Evolutionary conservation across 371 early-diverging fungal genomes (phyloP).

Genomic region (Lichtheimia ramosa): DNA sequence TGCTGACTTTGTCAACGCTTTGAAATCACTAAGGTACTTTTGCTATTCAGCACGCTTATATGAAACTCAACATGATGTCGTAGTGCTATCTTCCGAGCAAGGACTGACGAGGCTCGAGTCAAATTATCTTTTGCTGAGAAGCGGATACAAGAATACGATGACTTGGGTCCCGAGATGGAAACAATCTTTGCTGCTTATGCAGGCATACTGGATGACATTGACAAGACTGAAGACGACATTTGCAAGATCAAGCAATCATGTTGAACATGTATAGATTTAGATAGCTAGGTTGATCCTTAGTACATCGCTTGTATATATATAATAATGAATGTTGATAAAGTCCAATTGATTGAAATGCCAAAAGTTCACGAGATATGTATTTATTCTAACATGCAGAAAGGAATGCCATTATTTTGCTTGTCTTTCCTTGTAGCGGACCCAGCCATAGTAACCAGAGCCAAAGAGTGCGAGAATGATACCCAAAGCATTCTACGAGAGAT

Average conservation of each 20-base stretch:
- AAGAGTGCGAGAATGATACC: slow-evolving; percentile 69
- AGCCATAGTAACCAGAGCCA: slow-evolving; percentile 70
- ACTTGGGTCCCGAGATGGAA: slow-evolving; percentile 19
- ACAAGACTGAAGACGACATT: slow-evolving; percentile 18
- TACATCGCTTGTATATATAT: too few species aligned
- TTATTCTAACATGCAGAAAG: too few species aligned
- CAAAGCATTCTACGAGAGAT: slow-evolving; percentile 53
- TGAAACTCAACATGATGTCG: background rate
- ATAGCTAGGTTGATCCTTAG: too few species aligned
- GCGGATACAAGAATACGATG: slow-evolving; percentile 8
- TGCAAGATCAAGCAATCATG: background rate
- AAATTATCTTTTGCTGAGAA: slow-evolving; percentile 12
- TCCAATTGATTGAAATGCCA: too few species aligned
- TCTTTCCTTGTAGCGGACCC: slow-evolving; percentile 70
- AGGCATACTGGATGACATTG: slow-evolving; percentile 13
- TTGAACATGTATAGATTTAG: background rate
- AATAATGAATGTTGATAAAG: too few species aligned
- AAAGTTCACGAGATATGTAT: too few species aligned
- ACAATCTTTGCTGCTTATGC: slow-evolving; percentile 15
- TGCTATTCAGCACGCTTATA: background rate
- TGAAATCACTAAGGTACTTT: slow-evolving; percentile 12
- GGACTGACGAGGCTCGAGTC: slow-evolving; percentile 3
- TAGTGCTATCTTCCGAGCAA: background rate
- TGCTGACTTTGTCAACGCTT: slow-evolving; percentile 1
- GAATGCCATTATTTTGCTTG: slow-evolving; percentile 26